phyloP scores from a whole-genome alignment of 768 basidiomycete genomes.

The Cyathus striatus region DNA sequence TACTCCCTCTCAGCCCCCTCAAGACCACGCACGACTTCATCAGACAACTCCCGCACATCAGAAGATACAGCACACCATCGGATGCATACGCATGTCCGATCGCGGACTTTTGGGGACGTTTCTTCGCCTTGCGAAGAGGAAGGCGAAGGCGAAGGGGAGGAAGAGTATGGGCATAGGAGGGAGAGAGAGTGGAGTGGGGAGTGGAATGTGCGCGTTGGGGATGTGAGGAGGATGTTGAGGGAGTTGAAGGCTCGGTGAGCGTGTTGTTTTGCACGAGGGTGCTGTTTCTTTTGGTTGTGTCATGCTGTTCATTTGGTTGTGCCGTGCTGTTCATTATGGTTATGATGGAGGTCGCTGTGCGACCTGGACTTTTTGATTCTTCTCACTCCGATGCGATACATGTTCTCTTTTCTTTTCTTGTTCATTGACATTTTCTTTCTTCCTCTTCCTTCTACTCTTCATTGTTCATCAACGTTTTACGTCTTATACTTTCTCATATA shows the following conservation, averaged over 20 bases:
- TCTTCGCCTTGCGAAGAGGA: too few relatives aligned
- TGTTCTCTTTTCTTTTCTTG: background rate
- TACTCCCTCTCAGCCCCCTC: too few relatives aligned
- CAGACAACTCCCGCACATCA: background rate
- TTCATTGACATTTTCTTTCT: background rate
- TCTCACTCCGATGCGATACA: background rate
- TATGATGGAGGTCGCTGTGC: background rate
- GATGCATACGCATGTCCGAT: background rate
- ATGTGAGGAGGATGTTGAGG: constrained; percentile 23
- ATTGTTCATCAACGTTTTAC: background rate
- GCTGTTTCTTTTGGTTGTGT: background rate
- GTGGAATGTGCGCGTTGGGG: constrained; percentile 30
- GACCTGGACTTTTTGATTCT: background rate
- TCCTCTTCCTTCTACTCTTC: background rate
- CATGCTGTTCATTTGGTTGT: background rate
- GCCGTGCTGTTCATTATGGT: background rate
- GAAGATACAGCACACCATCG: too few relatives aligned
- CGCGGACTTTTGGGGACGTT: too few relatives aligned
- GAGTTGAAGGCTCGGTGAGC: constrained; percentile 17
- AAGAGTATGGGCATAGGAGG: constrained; percentile 21
- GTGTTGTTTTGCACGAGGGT: too few relatives aligned
- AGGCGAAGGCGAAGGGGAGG: constrained; percentile 1
- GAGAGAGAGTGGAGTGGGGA: constrained; percentile 34
- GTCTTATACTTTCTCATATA: background rate
- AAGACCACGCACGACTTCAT: background rate